Evolutionary conservation across 192 early-diverging fungal genomes (phyloP), one percentile per base, ranked within the genome.

Genomic region (Backusella parvicylindrica): DNA sequence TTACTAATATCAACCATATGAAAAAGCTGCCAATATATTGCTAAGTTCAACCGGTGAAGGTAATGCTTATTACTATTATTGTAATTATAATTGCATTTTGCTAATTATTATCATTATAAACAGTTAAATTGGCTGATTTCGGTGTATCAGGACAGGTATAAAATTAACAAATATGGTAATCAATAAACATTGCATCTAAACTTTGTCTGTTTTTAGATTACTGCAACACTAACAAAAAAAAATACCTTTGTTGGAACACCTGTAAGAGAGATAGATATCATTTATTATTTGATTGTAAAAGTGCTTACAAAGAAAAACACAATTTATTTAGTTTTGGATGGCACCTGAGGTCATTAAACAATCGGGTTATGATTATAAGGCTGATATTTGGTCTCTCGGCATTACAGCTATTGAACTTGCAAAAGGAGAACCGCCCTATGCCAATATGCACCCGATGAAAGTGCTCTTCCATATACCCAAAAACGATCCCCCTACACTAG

Each of bases 161-260:
- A 26, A 76, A 77, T 28, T 31, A 40, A 47, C 23, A 43, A 32
- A 77, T 43, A 70, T 31, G 63, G 60, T 23, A 77, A 50, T 64
- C 40, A 60, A 13, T 40, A 53, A 18, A 41, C 63, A 38, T 21
- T 60, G 15, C n/a, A 28, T 37, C 43, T 73, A 21, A 21, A 38
- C 11, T 33, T 47, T 69, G 16, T 16, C 35, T 43, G 36, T 69
- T 41, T 41, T 69, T 43, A 88, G 86, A 77, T 97, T 36, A 94
- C 95, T 11, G 91, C 91, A 2, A 97, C 95, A 30, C 89, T 96
- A 82, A 95, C 93, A 36, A 96, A 97, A 77, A 97, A 95, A 80
- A 95, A 95, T 80, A 97, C 98, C 21, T 98, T 99, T 91, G 98
- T 99, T 6, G 98, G 98, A 2, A 98, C 97, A 28, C 98, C 98